These are phyloP conservation scores for Quercus variabilis DNA, from an alignment of 306 rosid species.

Conservation along the genomic window DNA sequence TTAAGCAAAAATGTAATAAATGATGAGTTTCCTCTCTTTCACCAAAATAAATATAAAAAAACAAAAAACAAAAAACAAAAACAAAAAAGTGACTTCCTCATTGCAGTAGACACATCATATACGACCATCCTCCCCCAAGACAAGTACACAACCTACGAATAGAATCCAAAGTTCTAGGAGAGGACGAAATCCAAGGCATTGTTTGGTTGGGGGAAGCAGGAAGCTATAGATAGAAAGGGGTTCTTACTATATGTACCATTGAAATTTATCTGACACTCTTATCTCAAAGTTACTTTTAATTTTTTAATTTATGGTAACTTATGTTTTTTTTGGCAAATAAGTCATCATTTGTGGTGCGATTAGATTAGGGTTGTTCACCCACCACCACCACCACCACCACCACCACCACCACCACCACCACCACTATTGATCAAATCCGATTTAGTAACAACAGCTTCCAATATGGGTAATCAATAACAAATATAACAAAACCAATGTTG, in stretches of 20 bases:
- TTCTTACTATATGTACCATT: neutral
- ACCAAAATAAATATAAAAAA: neutral
- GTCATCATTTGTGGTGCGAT: too few species aligned
- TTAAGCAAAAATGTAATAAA: neutral
- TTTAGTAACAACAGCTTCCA: too few species aligned
- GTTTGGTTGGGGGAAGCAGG: neutral
- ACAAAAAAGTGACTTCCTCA: neutral
- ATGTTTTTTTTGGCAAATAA: too few species aligned
- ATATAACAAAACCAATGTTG: too few species aligned
- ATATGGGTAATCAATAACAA: too few species aligned
- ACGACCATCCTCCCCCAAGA: neutral
- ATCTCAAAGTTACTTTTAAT: too few species aligned
- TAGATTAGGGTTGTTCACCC: too few species aligned
- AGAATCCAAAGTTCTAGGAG: constrained; percentile 17
- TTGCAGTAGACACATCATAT: neutral
- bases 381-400: too few species aligned
- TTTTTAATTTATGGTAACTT: too few species aligned
- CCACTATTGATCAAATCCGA: too few species aligned
- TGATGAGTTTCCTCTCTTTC: neutral
- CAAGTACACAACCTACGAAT: neutral
- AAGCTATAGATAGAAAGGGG: neutral
- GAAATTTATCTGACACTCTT: too few species aligned
- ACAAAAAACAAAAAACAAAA: neutral
- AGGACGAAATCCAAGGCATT: constrained; percentile 5
- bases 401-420: too few species aligned